Evolutionary conservation across 139 green algal genomes (phyloP), one percentile per base, ranked within the genome.

Genomic region (Coelastrella sp.): DNA sequence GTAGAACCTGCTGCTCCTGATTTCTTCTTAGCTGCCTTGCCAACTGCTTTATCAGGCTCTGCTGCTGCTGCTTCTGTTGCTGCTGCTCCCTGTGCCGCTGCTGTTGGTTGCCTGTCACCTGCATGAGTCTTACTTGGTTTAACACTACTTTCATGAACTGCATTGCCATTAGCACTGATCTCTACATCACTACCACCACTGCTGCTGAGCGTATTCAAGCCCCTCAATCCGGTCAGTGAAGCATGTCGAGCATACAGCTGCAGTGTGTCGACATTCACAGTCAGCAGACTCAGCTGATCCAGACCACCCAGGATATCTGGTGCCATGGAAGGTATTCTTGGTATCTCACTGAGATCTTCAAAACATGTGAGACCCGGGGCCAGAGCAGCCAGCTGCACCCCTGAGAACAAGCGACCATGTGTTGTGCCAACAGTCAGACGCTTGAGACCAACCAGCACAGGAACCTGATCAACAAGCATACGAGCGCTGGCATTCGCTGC

Each of bases 251-350:
- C 73, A 48, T 81, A 57, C 73, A 68, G 73, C 50, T 81, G 73
- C 50, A 81, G 35, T 23, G 73, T 81, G 73, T 81, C 73, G 23
- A 81, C 73, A 37, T 81, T 81, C 27, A 81, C 73, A 23, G 73
- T 81, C 32, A 81, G 50, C 73, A 68, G 50, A 48, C 48, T 9
- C 73, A 81, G 73, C 48, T 45, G 30, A 9, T 15, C 40, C 11
- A 81, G 50, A 32, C 73, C 73, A 5, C 35, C 48, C 30, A 81
- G 73, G 13, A 53, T 35, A 25, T 81, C 73, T 50, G 73, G 25
- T 60, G 48, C 41, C 62, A 48, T 2, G 9, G 34, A 32, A 3
- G 73, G 73, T 19, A 60, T 32, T 5, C 73, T 35, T 30, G 62
- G 37, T 4, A 81, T 17, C 50, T 81, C 73, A 37, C 73, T 81